Evolutionary conservation across 768 basidiomycete genomes (phyloP).

Genomic region (Ramaria sp.): DNA sequence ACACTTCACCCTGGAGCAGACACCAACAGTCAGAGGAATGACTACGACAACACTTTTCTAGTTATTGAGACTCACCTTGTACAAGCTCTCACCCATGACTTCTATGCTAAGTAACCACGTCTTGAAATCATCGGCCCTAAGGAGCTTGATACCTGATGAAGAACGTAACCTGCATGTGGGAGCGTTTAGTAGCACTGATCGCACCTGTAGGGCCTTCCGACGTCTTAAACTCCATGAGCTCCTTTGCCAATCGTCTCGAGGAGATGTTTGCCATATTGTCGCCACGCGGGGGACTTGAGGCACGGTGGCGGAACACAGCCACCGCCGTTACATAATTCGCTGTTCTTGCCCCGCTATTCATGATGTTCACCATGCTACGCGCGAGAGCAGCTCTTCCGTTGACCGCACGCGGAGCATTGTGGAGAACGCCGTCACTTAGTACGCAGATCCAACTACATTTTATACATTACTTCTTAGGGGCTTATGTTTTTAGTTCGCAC

Average conservation of each 20-base stretch:
- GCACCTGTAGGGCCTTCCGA: constrained; percentile 59
- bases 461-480: not conserved
- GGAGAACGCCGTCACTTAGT: not conserved
- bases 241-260: constrained; percentile 55
- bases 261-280: constrained; percentile 56
- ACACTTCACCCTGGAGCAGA: constrained; percentile 53
- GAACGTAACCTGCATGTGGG: constrained; percentile 3
- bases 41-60: not conserved
- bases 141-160: constrained; percentile 53
- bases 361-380: too few relatives aligned
- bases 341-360: too few relatives aligned
- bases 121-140: constrained; percentile 67
- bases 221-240: constrained; percentile 54
- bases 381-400: not conserved
- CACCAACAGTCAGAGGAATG: not conserved
- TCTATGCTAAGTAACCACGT: constrained; percentile 74
- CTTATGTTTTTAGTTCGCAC: constrained; percentile 47
- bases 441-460: not conserved
- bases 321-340: not conserved
- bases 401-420: not conserved
- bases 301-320: not conserved
- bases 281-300: not conserved
- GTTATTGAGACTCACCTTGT: constrained; percentile 39
- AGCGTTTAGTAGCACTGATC: constrained; percentile 9
- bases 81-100: constrained; percentile 76